These are phyloP conservation scores for Lantana camara DNA, from an alignment of 257 asterid species.

Conservation along the genomic window DNA sequence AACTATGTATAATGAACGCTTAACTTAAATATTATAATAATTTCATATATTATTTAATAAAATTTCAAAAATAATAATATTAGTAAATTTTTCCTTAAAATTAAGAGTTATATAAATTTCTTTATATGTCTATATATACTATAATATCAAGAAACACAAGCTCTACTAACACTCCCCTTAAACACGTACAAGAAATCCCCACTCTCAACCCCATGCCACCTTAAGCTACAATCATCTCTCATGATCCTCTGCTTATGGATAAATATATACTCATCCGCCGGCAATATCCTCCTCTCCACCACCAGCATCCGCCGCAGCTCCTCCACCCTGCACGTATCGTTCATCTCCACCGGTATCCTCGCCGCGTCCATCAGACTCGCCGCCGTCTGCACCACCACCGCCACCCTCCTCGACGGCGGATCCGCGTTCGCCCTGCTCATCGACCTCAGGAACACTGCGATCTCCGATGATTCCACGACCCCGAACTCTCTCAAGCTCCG, in stretches of 20 bases:
- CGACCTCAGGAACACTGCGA: conserved; percentile 47
- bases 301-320: conserved; percentile 49
- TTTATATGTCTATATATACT: too few relatives aligned
- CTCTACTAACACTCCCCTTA: conserved; percentile 58
- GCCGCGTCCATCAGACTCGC: conserved; percentile 61
- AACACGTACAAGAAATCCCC: conserved; percentile 69
- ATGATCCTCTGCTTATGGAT: conserved; percentile 81
- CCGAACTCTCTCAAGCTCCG: conserved; percentile 52
- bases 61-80: too few relatives aligned
- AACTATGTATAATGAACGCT: too few relatives aligned
- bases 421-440: conserved; percentile 30
- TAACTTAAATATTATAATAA: too few relatives aligned
- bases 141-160: too few relatives aligned
- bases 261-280: conserved; percentile 74
- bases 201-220: conserved; percentile 88
- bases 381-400: conserved; percentile 58
- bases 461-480: conserved; percentile 41
- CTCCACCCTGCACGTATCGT: conserved; percentile 46
- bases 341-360: conserved; percentile 56
- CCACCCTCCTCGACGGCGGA: conserved; percentile 46
- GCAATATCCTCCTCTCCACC: conserved; percentile 46
- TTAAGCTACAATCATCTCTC: conserved; percentile 62
- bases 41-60: too few relatives aligned
- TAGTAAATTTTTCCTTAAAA: too few relatives aligned
- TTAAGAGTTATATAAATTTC: too few relatives aligned